Conservation (phyloP, 1,284 basidiomycete species). For the Naganishia liquefaciens region DNA sequence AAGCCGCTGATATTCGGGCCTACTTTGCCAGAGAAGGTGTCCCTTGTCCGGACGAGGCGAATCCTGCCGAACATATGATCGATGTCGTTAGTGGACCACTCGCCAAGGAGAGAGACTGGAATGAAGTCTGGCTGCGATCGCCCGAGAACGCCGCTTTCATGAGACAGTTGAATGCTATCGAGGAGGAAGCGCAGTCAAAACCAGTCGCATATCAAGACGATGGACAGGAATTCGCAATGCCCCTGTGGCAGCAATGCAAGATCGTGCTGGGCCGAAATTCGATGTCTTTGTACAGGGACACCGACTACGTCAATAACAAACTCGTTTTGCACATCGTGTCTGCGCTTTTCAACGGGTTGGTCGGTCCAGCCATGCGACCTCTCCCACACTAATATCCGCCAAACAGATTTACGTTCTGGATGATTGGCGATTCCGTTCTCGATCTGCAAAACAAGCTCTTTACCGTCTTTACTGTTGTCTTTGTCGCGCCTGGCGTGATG, state of each 20-base stretch:
- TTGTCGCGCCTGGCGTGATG: slow-evolving; percentile 41
- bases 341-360: slow-evolving; percentile 47
- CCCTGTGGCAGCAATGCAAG: slow-evolving; percentile 20
- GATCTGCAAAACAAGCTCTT: slow-evolving; percentile 41
- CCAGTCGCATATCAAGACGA: slow-evolving; percentile 12
- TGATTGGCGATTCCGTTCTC: slow-evolving; percentile 8
- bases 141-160: slow-evolving; percentile 51
- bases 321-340: slow-evolving; percentile 41
- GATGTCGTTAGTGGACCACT: slow-evolving; percentile 57
- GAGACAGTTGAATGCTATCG: slow-evolving; percentile 51
- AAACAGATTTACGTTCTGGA: slow-evolving; percentile 45
- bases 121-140: slow-evolving; percentile 65
- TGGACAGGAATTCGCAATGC: slow-evolving; percentile 15
- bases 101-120: slow-evolving; percentile 64
- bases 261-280: slow-evolving; percentile 2
- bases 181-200: slow-evolving; percentile 6
- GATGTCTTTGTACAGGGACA: slow-evolving; percentile 41
- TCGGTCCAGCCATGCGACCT: background rate
- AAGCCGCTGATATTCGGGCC: slow-evolving; percentile 52
- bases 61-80: slow-evolving; percentile 56
- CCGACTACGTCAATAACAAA: slow-evolving; percentile 51
- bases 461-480: slow-evolving; percentile 49
- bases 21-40: slow-evolving; percentile 57
- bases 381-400: slow-evolving; percentile 13
- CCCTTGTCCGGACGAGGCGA: slow-evolving; percentile 51